These are phyloP conservation scores for Coemansia sp. DNA, from an alignment of 192 early-diverging fungal genomes.

Conservation along the genomic window DNA sequence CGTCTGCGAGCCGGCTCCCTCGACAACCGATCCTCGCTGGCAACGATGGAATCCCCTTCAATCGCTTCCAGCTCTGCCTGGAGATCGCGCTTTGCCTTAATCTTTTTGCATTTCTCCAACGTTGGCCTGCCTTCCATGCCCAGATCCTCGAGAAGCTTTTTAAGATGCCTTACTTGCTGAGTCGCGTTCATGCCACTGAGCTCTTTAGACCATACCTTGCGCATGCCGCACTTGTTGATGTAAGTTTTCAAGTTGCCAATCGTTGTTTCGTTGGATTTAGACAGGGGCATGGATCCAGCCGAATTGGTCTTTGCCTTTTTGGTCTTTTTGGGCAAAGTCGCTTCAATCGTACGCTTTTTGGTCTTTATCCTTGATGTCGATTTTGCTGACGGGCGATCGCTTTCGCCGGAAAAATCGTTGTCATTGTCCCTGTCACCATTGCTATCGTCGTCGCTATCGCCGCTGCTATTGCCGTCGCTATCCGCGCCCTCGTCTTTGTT, in stretches of 20 bases:
- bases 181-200: constrained; percentile 39
- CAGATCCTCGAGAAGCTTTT: constrained; percentile 43
- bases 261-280: constrained; percentile 18
- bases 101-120: constrained; percentile 57
- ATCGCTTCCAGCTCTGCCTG: constrained; percentile 56
- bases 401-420: too few species aligned
- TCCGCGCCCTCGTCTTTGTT: neutral
- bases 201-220: constrained; percentile 55
- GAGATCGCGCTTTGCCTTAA: constrained; percentile 56
- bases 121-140: constrained; percentile 59
- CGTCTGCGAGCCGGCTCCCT: constrained; percentile 15
- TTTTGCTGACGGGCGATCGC: neutral
- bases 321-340: neutral
- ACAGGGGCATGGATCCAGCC: neutral
- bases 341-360: constrained; percentile 17
- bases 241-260: constrained; percentile 48
- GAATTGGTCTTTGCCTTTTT: neutral
- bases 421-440: constrained; percentile 9
- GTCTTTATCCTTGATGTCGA: constrained; percentile 1
- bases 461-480: neutral
- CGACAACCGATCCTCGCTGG: neutral
- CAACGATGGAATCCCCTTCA: constrained; percentile 32
- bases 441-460: constrained; percentile 3
- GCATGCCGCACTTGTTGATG: constrained; percentile 46
- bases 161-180: constrained; percentile 51